A percentile compares a stretch with the other conserved stretches of the same genome.
Conservation (phyloP, 768 basidiomycete genomes). For the Pleurotus tuoliensis region DNA sequence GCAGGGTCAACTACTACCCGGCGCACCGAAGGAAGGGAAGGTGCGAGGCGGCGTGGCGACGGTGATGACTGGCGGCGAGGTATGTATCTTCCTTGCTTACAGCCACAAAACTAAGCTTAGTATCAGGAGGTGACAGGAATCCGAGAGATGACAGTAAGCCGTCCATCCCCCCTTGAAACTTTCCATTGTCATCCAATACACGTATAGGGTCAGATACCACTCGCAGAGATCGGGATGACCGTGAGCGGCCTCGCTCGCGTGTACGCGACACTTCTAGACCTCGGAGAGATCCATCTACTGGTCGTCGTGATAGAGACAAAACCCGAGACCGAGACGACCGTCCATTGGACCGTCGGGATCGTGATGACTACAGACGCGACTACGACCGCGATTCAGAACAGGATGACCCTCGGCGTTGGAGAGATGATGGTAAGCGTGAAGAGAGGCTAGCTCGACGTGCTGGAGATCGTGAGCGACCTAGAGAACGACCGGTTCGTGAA, state of each 20-base stretch:
- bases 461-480: conserved; percentile 32
- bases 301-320: conserved; percentile 31
- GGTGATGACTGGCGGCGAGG: conserved; percentile 86
- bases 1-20: conserved; percentile 39
- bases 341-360: background rate
- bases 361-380: conserved; percentile 17
- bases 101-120: background rate
- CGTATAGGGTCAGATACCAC: conserved; percentile 47
- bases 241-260: conserved; percentile 63
- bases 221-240: conserved; percentile 59
- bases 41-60: conserved; percentile 64
- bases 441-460: conserved; percentile 67
- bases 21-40: conserved; percentile 55
- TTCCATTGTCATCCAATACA: background rate
- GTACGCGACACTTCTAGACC: conserved; percentile 59
- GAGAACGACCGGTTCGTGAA: conserved; percentile 40
- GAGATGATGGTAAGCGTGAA: conserved; percentile 79
- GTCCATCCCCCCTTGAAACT: background rate
- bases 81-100: conserved; percentile 28
- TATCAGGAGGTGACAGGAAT: conserved; percentile 39
- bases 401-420: conserved; percentile 74
- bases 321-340: conserved; percentile 21
- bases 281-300: conserved; percentile 54
- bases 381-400: conserved; percentile 45
- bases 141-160: conserved; percentile 58